A percentile compares a stretch with the other conserved stretches of the same genome.
These are phyloP conservation scores for Syncephalis plumigaleata DNA, from an alignment of 371 early-diverging fungal species.

Conservation along the genomic window DNA sequence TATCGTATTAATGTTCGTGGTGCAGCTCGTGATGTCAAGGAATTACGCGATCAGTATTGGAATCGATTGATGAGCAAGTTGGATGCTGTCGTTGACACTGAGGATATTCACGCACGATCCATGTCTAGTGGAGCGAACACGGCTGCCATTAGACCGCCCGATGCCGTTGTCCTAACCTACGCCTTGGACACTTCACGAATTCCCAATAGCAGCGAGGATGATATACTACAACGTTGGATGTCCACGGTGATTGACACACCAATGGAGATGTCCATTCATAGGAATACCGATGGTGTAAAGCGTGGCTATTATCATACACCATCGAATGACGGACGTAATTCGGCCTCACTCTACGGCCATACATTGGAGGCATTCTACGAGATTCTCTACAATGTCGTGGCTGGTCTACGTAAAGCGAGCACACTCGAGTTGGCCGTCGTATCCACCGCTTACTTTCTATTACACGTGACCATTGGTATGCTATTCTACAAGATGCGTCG, in stretches of 20 bases:
- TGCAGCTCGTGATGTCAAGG: no score
- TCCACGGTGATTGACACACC: neutral
- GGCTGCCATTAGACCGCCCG: no score
- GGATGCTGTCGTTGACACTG: no score
- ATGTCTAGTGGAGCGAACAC: no score
- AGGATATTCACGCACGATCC: no score
- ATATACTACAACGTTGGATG: neutral
- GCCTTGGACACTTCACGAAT: no score
- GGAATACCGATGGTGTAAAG: neutral
- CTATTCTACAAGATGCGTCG: slow-evolving; percentile 74
- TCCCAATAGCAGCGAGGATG: no score
- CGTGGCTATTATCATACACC: neutral
- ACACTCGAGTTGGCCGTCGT: slow-evolving; percentile 66
- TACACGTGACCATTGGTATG: slow-evolving; percentile 62
- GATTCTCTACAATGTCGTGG: neutral
- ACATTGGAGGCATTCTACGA: neutral
- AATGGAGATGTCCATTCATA: neutral
- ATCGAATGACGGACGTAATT: neutral
- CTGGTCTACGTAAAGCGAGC: slow-evolving; percentile 24
- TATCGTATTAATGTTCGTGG: no score
- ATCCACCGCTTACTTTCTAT: slow-evolving; percentile 65
- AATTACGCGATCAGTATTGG: no score
- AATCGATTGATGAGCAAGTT: no score
- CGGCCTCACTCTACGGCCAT: neutral
- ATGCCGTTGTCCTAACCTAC: no score